These are phyloP conservation scores for Pseudozyma pruni DNA, from an alignment of 1,284 basidiomycete species.

Conservation along the genomic window DNA sequence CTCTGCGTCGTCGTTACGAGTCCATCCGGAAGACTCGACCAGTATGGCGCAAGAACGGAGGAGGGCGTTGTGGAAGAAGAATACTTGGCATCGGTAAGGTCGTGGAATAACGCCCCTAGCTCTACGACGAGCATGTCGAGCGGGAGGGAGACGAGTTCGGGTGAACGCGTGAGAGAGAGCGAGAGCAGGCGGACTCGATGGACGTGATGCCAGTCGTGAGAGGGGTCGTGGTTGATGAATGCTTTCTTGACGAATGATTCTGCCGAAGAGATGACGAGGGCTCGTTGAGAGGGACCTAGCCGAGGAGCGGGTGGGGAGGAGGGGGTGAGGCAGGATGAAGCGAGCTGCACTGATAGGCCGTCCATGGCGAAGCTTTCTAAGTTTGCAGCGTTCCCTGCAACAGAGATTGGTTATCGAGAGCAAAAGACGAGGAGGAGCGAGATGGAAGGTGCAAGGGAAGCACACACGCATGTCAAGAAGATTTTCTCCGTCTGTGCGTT, in stretches of 20 bases:
- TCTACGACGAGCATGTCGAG: conserved; percentile 80
- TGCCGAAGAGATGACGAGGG: conserved; percentile 10
- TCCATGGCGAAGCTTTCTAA: conserved; percentile 12
- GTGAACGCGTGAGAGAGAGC: conserved; percentile 74
- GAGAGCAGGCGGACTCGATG: conserved; percentile 83
- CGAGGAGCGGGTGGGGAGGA: background rate
- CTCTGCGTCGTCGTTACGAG: conserved; percentile 8
- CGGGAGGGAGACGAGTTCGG: conserved; percentile 49
- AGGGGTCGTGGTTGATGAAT: conserved; percentile 82
- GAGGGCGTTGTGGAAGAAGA: conserved; percentile 8
- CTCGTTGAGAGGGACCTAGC: conserved; percentile 4
- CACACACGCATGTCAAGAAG: conserved; percentile 1
- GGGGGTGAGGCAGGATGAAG: background rate
- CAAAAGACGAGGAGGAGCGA: background rate
- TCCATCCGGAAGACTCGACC: background rate
- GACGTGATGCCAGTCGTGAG: conserved; percentile 90
- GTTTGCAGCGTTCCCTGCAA: no score
- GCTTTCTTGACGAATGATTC: conserved; percentile 70
- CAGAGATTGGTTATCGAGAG: no score
- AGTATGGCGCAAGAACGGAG: conserved; percentile 20
- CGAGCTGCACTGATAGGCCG: background rate
- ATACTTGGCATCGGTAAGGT: conserved; percentile 89
- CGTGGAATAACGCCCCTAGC: conserved; percentile 81
- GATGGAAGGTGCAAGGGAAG: conserved; percentile 1
- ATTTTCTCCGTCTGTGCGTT: background rate